Conservation (phyloP, 1,284 basidiomycete genomes). For the Anthracocystis walkeri region DNA sequence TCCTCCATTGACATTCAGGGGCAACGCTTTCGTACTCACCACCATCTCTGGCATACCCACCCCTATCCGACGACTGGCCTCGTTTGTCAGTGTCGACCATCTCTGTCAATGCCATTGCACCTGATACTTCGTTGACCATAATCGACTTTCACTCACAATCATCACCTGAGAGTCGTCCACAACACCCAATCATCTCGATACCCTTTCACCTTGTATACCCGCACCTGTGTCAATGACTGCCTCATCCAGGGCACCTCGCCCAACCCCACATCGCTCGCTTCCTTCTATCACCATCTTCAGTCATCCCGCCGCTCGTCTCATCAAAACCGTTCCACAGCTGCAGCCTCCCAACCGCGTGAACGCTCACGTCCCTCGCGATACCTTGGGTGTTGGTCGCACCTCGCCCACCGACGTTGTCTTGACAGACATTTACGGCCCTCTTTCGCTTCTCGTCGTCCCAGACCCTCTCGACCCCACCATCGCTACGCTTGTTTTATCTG, state of each 20-base stretch:
- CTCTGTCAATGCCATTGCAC: too few relatives aligned
- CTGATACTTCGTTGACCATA: not conserved
- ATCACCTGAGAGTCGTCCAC: not conserved
- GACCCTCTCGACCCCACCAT: conserved; percentile 43
- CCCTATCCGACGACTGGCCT: not conserved
- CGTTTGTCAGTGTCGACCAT: too few relatives aligned
- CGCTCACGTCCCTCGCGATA: conserved; percentile 35
- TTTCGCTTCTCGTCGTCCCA: conserved; percentile 42
- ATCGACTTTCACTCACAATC: not conserved
- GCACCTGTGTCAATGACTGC: not conserved
- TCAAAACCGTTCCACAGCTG: conserved; percentile 47
- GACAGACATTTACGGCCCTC: conserved; percentile 41
- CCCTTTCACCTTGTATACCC: conserved; percentile 1
- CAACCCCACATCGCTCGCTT: conserved; percentile 16
- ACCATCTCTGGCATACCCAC: not conserved
- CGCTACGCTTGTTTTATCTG: conserved; percentile 45
- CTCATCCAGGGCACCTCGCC: not conserved
- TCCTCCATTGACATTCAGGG: conserved; percentile 26
- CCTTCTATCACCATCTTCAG: conserved; percentile 43
- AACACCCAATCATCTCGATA: not conserved
- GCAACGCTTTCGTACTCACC: conserved; percentile 6
- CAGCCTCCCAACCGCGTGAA: conserved; percentile 34
- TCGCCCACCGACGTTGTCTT: conserved; percentile 32
- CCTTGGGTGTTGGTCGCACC: conserved; percentile 27
- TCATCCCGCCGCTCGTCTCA: conserved; percentile 45